Evolutionary conservation across 164 flowering plant genomes (phyloP).

Genomic region (Brasenia schreberi): DNA sequence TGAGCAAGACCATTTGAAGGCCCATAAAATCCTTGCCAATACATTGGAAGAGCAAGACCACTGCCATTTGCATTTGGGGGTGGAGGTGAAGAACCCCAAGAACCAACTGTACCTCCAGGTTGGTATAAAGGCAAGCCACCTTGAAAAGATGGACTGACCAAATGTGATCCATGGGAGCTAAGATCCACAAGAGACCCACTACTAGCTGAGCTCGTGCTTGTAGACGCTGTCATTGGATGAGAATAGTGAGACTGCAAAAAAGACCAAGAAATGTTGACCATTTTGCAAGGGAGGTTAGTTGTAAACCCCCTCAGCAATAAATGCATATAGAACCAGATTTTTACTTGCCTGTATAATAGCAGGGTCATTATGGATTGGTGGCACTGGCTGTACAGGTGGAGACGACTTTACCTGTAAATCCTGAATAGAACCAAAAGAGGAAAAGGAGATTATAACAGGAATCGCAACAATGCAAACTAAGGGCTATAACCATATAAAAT

Average conservation of each 20-base stretch:
- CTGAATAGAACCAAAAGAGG: constrained; percentile 18
- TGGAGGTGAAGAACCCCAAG: constrained; percentile 67
- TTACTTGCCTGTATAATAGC: constrained; percentile 76
- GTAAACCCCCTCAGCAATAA: neutral
- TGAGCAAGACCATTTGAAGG: constrained; percentile 61
- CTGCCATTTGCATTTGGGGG: constrained; percentile 47
- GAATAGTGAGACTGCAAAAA: constrained; percentile 81
- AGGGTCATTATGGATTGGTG: constrained; percentile 67
- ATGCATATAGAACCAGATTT: neutral
- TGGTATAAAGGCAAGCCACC: constrained; percentile 66
- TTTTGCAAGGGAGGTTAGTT: neutral
- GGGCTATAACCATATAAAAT: too few relatives aligned
- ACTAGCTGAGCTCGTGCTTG: constrained; percentile 49
- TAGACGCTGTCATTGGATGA: constrained; percentile 34
- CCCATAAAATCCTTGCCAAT: constrained; percentile 83
- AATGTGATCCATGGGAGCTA: constrained; percentile 33
- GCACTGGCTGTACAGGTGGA: constrained; percentile 49
- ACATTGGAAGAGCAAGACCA: constrained; percentile 77
- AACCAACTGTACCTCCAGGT: constrained; percentile 55
- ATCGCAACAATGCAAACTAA: neutral
- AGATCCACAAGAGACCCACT: constrained; percentile 37
- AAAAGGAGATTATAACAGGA: neutral
- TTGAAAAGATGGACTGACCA: constrained; percentile 57
- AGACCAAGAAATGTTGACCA: neutral
- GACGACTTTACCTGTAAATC: constrained; percentile 89